Evolutionary conservation across 2,329 filamentous ascomycete species (phyloP).

Genomic region (Arthrocladium fulminans): DNA sequence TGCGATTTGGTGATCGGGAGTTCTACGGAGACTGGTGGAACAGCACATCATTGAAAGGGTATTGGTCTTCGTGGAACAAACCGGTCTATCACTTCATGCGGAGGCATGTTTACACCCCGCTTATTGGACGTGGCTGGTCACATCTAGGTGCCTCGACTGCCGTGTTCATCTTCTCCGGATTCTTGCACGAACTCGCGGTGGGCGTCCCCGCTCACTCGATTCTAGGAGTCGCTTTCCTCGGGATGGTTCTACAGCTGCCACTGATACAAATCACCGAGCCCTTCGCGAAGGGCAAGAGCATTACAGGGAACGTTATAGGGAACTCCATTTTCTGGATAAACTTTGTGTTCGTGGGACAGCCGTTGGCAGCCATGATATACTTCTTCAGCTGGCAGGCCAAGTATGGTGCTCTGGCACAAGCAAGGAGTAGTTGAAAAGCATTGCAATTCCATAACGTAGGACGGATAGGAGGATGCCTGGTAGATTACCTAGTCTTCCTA

Average conservation of each 20-base stretch:
- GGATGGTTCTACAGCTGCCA: conserved; percentile 89
- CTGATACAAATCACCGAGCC: conserved; percentile 73
- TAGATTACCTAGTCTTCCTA: background rate
- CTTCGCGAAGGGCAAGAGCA: conserved; percentile 67
- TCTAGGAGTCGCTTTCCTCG: conserved; percentile 76
- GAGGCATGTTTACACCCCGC: conserved; percentile 80
- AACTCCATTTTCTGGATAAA: conserved; percentile 96
- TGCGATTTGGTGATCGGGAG: conserved; percentile 80
- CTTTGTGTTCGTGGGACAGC: conserved; percentile 92
- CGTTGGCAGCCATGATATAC: conserved; percentile 82
- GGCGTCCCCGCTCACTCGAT: conserved; percentile 87
- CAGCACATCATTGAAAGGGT: conserved; percentile 69
- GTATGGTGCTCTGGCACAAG: conserved; percentile 67
- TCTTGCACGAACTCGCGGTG: conserved; percentile 86
- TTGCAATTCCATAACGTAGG: background rate
- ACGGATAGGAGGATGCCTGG: background rate
- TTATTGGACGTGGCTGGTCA: conserved; percentile 75
- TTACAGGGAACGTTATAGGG: conserved; percentile 68
- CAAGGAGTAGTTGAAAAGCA: conserved; percentile 3
- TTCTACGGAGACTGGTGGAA: conserved; percentile 99
- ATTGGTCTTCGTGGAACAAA: conserved; percentile 97
- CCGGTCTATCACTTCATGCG: conserved; percentile 97
- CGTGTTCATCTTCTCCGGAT: conserved; percentile 80
- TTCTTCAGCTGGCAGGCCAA: conserved; percentile 99
- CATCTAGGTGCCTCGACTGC: conserved; percentile 60